These are phyloP conservation scores for Lactarius akahatsu DNA, from an alignment of 768 basidiomycete genomes.

Conservation along the genomic window DNA sequence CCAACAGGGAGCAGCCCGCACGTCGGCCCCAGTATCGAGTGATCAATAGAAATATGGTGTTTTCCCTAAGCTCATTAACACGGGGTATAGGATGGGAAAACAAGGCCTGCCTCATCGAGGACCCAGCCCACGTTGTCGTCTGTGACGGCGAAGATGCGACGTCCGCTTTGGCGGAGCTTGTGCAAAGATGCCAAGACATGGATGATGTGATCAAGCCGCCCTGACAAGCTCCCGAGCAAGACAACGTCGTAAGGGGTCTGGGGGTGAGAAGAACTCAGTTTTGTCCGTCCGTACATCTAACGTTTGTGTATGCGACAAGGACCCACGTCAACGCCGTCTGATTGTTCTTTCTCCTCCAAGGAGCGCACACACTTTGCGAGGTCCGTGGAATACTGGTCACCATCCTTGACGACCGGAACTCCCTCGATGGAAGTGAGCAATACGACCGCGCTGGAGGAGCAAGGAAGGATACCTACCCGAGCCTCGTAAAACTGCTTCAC, in stretches of 20 bases:
- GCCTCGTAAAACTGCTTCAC: conserved; percentile 67
- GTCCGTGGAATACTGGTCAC: conserved; percentile 85
- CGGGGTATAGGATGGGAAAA: conserved; percentile 1
- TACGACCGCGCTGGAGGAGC: too few species aligned
- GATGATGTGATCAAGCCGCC: conserved; percentile 91
- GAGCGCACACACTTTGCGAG: conserved; percentile 86
- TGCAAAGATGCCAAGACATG: conserved; percentile 85
- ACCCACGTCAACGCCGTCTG: conserved; percentile 42
- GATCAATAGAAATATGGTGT: conserved; percentile 76
- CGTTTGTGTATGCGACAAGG: neutral
- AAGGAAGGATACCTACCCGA: conserved; percentile 43
- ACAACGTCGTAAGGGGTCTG: conserved; percentile 60
- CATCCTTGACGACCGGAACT: conserved; percentile 64
- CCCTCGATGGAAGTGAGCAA: conserved; percentile 44
- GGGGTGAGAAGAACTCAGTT: neutral
- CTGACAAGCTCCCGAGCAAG: conserved; percentile 84
- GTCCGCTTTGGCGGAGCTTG: conserved; percentile 63
- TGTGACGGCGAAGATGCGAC: conserved; percentile 73
- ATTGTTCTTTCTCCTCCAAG: conserved; percentile 56
- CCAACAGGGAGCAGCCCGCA: conserved; percentile 97
- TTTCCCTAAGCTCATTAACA: conserved; percentile 58
- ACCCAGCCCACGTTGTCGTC: conserved; percentile 93
- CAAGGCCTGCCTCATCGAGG: conserved; percentile 59
- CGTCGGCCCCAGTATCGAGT: conserved; percentile 72
- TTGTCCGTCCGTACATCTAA: neutral